phyloP scores from a whole-genome alignment of 768 basidiomycete genomes.

The Gyrodon lividus region DNA sequence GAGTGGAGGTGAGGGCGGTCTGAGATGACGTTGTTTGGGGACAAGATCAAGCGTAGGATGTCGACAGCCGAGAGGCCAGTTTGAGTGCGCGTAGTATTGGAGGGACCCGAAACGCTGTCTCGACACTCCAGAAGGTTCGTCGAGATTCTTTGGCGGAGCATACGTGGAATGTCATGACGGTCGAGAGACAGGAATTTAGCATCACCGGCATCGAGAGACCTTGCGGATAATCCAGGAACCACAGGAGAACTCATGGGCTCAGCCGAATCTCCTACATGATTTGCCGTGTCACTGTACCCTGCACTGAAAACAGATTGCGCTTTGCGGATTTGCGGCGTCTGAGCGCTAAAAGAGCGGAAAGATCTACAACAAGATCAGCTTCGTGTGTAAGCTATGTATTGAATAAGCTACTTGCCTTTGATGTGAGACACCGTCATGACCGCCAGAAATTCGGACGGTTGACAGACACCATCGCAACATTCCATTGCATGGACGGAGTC shows the following conservation, averaged over 20 bases:
- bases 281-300: not conserved
- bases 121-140: not conserved
- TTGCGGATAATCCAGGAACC: not conserved
- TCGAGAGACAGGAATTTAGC: not conserved
- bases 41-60: conserved; percentile 14
- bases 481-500: conserved; percentile 54
- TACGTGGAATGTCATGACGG: not conserved
- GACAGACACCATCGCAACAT: conserved; percentile 74
- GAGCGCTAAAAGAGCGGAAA: not conserved
- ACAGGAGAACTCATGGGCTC: not conserved
- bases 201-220: not conserved
- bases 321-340: not conserved
- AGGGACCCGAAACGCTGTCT: not conserved
- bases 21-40: conserved; percentile 11
- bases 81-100: not conserved
- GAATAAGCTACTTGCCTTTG: conserved; percentile 19
- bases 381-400: not conserved
- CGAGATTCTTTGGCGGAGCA: not conserved
- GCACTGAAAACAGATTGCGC: not conserved
- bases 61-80: conserved; percentile 11
- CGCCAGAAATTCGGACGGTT: conserved; percentile 47
- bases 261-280: not conserved
- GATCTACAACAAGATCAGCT: conserved; percentile 7
- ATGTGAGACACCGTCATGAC: conserved; percentile 25
- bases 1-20: conserved; percentile 17